Evolutionary conservation across 1,284 basidiomycete genomes (phyloP).

Genomic region (Boletellus dicymbophilus): DNA sequence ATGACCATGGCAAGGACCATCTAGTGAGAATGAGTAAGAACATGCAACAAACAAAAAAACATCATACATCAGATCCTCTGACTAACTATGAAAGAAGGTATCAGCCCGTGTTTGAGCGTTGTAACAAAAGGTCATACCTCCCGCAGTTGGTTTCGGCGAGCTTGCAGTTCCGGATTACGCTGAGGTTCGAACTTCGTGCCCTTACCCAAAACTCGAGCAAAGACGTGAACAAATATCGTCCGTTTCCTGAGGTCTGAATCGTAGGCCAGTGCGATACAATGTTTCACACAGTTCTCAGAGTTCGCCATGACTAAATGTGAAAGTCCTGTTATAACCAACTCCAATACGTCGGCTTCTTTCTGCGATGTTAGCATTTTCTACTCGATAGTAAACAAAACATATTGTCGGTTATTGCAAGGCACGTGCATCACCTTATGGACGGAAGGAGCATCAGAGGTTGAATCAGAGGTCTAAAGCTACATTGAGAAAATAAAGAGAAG

Average conservation of each 20-base stretch:
- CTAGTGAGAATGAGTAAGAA: conserved; percentile 38
- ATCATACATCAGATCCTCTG: conserved; percentile 65
- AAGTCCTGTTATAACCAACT: conserved; percentile 76
- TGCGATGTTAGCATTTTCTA: conserved; percentile 51
- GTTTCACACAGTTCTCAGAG: conserved; percentile 88
- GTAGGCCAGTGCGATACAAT: conserved; percentile 82
- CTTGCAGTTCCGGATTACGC: conserved; percentile 52
- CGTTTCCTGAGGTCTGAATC: conserved; percentile 75
- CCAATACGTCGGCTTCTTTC: conserved; percentile 63
- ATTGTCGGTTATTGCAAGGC: neutral
- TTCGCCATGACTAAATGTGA: conserved; percentile 85
- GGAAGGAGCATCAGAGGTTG: conserved; percentile 52
- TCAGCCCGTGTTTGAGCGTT: conserved; percentile 1
- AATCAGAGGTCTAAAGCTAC: conserved; percentile 45
- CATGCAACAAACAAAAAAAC: neutral
- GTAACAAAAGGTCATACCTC: conserved; percentile 50
- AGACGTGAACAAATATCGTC: conserved; percentile 86
- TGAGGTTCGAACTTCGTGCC: conserved; percentile 72
- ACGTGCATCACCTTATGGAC: conserved; percentile 45
- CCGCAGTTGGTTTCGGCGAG: conserved; percentile 59
- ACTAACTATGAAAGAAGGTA: conserved; percentile 53
- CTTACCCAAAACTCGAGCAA: conserved; percentile 81
- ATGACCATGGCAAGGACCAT: conserved; percentile 82
- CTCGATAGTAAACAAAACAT: conserved; percentile 6
- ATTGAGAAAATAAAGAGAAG: conserved; percentile 6